These are phyloP conservation scores for Melaleuca alternifolia DNA, from an alignment of 345 rosid genomes.

Conservation along the genomic window DNA sequence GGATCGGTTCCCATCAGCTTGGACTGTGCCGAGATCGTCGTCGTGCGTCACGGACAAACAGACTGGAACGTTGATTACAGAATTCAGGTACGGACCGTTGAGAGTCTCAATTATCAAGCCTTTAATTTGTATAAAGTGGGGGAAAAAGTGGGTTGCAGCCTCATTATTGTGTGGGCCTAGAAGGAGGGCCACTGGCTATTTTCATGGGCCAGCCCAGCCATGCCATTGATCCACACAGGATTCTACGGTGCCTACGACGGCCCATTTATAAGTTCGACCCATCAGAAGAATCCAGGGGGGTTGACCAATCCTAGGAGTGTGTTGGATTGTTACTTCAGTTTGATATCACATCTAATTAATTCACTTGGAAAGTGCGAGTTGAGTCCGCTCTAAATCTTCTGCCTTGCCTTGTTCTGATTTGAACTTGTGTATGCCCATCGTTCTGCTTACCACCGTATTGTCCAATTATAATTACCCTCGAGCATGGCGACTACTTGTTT, in stretches of 20 bases:
- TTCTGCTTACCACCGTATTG: background rate
- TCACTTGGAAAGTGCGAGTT: background rate
- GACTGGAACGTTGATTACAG: conserved; percentile 12
- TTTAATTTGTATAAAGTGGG: background rate
- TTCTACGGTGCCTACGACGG: background rate
- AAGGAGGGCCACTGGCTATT: background rate
- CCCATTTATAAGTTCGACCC: background rate
- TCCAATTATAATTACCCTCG: background rate
- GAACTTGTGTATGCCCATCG: background rate
- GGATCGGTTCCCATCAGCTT: background rate
- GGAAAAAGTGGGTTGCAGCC: background rate
- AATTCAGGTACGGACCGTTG: conserved; percentile 6
- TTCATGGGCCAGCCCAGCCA: background rate
- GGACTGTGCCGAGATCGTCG: conserved; percentile 5
- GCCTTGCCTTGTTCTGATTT: background rate
- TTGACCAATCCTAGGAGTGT: background rate
- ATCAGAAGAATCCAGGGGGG: background rate
- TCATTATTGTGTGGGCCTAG: background rate
- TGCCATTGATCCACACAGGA: background rate
- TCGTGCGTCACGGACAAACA: conserved; percentile 18
- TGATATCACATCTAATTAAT: background rate
- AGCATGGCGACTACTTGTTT: background rate
- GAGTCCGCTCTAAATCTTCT: background rate
- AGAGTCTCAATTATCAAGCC: background rate
- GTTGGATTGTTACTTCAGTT: background rate